These are phyloP conservation scores for Pythium aristosporum DNA, from an alignment of 352 stramenopile species.

Conservation along the genomic window DNA sequence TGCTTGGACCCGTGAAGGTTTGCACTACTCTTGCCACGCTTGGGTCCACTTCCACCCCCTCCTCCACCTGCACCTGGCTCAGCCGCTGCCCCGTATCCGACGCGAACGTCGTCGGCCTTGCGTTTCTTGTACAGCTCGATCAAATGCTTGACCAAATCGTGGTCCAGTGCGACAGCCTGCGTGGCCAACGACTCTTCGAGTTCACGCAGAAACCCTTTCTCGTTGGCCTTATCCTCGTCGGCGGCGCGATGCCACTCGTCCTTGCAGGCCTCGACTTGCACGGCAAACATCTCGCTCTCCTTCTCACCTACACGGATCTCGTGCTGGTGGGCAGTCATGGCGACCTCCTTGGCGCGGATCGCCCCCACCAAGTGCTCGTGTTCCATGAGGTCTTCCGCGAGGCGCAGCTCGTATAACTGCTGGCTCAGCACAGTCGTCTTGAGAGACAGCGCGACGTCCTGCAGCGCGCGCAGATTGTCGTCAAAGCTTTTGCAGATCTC, in stretches of 20 bases:
- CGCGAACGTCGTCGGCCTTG: slow-evolving; percentile 47
- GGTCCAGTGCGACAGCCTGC: slow-evolving; percentile 55
- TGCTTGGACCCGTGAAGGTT: slow-evolving; percentile 36
- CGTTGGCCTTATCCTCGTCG: slow-evolving; percentile 69
- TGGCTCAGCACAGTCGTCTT: slow-evolving; percentile 38
- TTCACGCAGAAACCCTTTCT: slow-evolving; percentile 62
- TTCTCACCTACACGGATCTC: slow-evolving; percentile 23
- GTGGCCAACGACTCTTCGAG: slow-evolving; percentile 58
- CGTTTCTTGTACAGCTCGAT: slow-evolving; percentile 77
- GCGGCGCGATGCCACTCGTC: slow-evolving; percentile 65
- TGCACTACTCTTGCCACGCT: slow-evolving; percentile 26
- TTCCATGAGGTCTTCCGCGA: slow-evolving; percentile 28
- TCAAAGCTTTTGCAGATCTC: slow-evolving; percentile 86
- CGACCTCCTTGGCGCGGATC: slow-evolving; percentile 31
- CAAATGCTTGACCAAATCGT: slow-evolving; percentile 73
- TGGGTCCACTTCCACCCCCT: slow-evolving; percentile 7
- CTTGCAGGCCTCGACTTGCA: slow-evolving; percentile 48
- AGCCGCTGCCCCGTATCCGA: slow-evolving; percentile 8
- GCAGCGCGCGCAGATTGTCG: slow-evolving; percentile 69
- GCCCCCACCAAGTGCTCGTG: slow-evolving; percentile 48
- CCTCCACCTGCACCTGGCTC: slow-evolving; percentile 7
- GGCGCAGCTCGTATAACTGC: slow-evolving; percentile 43
- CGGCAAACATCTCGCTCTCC: slow-evolving; percentile 51
- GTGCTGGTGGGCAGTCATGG: slow-evolving; percentile 18
- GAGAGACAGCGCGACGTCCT: slow-evolving; percentile 20